Evolutionary conservation across 2,329 filamentous ascomycete genomes (phyloP), one percentile per base, ranked within the genome.

Genomic region (Fusarium solani-melongenae): DNA sequence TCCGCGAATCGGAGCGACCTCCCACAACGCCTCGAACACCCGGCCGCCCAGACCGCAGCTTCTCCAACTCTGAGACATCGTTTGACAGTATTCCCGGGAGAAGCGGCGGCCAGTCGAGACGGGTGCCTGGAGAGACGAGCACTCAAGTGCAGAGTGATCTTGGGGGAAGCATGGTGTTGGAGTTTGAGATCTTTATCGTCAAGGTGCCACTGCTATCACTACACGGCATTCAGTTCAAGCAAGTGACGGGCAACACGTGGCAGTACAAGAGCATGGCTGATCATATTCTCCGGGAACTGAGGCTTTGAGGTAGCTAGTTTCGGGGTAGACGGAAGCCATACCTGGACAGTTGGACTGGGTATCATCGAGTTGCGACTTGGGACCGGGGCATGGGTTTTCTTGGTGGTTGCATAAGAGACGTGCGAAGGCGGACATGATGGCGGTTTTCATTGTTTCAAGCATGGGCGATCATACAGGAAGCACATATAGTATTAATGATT

Each of bases 211-310:
- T 99, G 60, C 91, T 99, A 69, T 95, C 93, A 46, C 85, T 99
- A 66, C 96, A 99, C 80, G 96, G 96, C 57, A 95, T 99, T 70
- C 96, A 98, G 82, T 99, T 99, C 86, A 99, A 99, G 88, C 95
- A 96, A 81, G 92, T 98, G 76, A 91, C 94, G 66, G 96, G 96
- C 38, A 96, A 97, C 68, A 98, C 96, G 67, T 98, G 96, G 95
- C 95, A 98, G 83, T 99, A 97, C 85, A 98, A 98, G 86, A 96
- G 94, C 79, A 97, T 98, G 95, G 96, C 96, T 38, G 95, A 98
- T 83, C 95, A 95, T 78, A 98, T 99, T 78, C 86, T 99, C 76
- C 91, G 93, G 79, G 95, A 96, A 81, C 85, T 99, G 76, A 91
- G 92, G 80, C 88, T 98, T 72, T 98, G 84, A 86, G 20, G 46